Base-by-base conservation (phyloP, 352 stramenopile genomes). In the Phytophthora fragariaefolia region DNA sequence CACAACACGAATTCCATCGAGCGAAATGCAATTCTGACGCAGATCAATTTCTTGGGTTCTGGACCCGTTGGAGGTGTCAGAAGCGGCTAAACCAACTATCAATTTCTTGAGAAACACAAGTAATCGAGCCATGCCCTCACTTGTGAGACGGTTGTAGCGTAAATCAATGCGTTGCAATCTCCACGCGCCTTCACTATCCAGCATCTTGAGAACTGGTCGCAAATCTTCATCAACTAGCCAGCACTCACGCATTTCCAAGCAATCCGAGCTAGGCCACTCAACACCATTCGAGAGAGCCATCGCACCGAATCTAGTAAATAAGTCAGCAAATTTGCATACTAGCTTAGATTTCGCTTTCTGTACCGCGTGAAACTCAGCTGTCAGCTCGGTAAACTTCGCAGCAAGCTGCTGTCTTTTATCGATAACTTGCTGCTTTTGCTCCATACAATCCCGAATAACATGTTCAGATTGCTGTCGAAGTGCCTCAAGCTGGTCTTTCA, bases 21-120 rank as follows among this genome's bases (percentile, higher is more conserved):
- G 69, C 15, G 82, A 87, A 50, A 94, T 73, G 58, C 70, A 90
- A 45, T 94, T 94, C n/a, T 80, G 69, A 20, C 84, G 83, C 15
- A 94, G 60, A 60, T 91, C 80, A 6, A 94, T 40, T 52, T 92
- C 76, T 23, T 64, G 56, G 9, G 90, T 54, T 6, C 51, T 47
- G 3, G 22, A 48, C 0, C 5, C 40, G 18, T 15, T 24, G 15
- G 38, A 47, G 7, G 28, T 34, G 26, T 38, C 48, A 40, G 10
- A 10, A 15, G 17, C 43, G 15, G 20, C 45, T 18, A 58, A 23
- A 23, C 27, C 26, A 28, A 32, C 22, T 1, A 66, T 27, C 18
- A 68, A 20, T 13, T 63, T 61, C 64, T 72, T 71, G 40, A 42
- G 22, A 52, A 65, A 91, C 15, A 74, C 49, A 20, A 82, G 45